phyloP scores from a whole-genome alignment of 2,329 filamentous ascomycete species.

The Monilinia laxa region DNA sequence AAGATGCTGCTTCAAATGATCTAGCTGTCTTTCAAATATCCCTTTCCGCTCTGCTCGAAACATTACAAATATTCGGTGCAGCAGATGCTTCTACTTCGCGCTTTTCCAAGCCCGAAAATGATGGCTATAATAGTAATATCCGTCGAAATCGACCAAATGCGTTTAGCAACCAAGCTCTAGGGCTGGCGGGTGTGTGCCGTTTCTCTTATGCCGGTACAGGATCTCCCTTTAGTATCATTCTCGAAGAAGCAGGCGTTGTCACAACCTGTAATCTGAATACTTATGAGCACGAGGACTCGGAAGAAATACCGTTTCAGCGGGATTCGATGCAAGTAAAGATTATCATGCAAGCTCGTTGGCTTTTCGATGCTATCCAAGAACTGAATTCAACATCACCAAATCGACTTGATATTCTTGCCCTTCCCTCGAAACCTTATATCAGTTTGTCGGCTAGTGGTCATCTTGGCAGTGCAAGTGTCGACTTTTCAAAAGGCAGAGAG shows the following conservation, averaged over 20 bases:
- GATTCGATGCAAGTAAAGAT: conserved; percentile 83
- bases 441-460: conserved; percentile 66
- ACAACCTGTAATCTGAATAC: conserved; percentile 90
- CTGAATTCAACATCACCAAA: conserved; percentile 63
- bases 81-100: conserved; percentile 61
- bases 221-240: conserved; percentile 76
- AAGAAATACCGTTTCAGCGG: conserved; percentile 86
- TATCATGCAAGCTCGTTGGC: conserved; percentile 79
- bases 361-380: conserved; percentile 71
- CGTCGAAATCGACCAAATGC: conserved; percentile 66
- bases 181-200: conserved; percentile 82
- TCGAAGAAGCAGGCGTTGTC: conserved; percentile 82
- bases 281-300: conserved; percentile 71
- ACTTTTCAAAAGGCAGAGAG: conserved; percentile 62
- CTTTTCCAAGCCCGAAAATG: conserved; percentile 57
- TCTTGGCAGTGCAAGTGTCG: conserved; percentile 62
- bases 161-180: conserved; percentile 79
- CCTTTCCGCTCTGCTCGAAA: conserved; percentile 83
- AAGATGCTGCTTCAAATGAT: conserved; percentile 43
- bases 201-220: conserved; percentile 75
- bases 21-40: conserved; percentile 82
- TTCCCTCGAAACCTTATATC: conserved; percentile 63
- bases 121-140: conserved; percentile 60
- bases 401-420: conserved; percentile 66
- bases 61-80: conserved; percentile 92